Evolutionary conservation across 495 filamentous ascomycete species (phyloP).

Genomic region (Lindgomyces ingoldianus): DNA sequence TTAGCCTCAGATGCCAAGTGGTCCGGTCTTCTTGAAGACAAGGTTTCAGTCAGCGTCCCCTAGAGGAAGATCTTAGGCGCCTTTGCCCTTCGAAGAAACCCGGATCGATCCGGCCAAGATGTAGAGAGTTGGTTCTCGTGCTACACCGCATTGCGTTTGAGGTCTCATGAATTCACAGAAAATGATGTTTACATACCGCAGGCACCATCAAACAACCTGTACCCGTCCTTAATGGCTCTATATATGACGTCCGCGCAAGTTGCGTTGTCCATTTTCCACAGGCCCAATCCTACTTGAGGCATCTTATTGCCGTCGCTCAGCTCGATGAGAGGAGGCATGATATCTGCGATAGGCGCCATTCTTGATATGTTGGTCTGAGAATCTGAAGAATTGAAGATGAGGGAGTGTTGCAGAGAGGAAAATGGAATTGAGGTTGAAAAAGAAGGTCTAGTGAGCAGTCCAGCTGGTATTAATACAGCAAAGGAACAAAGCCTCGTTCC

Average conservation of each 20-base stretch:
- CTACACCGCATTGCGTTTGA: too few species aligned
- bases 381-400: too few species aligned
- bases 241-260: slow-evolving; percentile 38
- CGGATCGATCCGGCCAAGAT: not conserved
- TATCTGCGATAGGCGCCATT: slow-evolving; percentile 2
- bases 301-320: slow-evolving; percentile 40
- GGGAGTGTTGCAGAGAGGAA: not conserved
- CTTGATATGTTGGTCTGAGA: slow-evolving; percentile 4
- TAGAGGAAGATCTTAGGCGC: too few species aligned
- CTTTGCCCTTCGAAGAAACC: too few species aligned
- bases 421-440: slow-evolving; percentile 1
- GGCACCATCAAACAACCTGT: slow-evolving; percentile 37
- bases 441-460: not conserved
- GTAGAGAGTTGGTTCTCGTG: too few species aligned
- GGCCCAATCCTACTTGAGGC: slow-evolving; percentile 41
- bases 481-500: slow-evolving; percentile 8
- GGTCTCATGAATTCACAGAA: too few species aligned
- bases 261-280: slow-evolving; percentile 39
- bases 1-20: not conserved
- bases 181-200: slow-evolving; percentile 36
- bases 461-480: not conserved
- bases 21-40: not conserved
- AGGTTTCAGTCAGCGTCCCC: not conserved
- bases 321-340: slow-evolving; percentile 23
- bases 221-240: slow-evolving; percentile 37